phyloP scores from a whole-genome alignment of 352 stramenopile genomes.

The Phytophthora ramorum region DNA sequence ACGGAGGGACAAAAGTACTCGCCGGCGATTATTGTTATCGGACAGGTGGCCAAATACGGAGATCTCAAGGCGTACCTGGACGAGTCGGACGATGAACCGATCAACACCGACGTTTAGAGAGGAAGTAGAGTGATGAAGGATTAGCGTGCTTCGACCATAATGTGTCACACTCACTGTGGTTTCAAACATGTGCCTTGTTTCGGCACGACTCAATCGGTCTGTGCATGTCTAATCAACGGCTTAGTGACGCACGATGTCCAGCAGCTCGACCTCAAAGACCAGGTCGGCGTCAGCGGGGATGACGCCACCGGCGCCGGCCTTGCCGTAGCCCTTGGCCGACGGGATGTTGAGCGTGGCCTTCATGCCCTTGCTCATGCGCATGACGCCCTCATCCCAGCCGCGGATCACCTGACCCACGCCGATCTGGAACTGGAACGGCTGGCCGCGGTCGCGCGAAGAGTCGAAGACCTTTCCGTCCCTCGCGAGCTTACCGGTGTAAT shows the following conservation, averaged over 20 bases:
- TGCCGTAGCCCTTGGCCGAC: constrained; percentile 93
- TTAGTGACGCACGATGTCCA: constrained; percentile 73
- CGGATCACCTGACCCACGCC: constrained; percentile 92
- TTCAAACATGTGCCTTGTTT: constrained; percentile 13
- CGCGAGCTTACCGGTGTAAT: constrained; percentile 84
- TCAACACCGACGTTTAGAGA: constrained; percentile 40
- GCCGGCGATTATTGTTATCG: constrained; percentile 76
- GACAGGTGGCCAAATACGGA: constrained; percentile 63
- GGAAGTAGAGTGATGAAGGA: not conserved
- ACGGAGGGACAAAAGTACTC: constrained; percentile 66
- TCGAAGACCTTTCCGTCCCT: constrained; percentile 76
- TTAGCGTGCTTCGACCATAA: constrained; percentile 8
- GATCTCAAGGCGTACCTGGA: constrained; percentile 64
- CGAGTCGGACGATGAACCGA: constrained; percentile 46
- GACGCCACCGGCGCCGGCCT: constrained; percentile 74
- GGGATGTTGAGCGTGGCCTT: constrained; percentile 93
- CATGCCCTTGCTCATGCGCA: constrained; percentile 96
- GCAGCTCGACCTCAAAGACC: constrained; percentile 94
- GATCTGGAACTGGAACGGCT: constrained; percentile 86
- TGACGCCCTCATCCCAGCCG: constrained; percentile 95
- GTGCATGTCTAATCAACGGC: not conserved
- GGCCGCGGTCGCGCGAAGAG: constrained; percentile 72
- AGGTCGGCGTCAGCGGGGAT: constrained; percentile 94
- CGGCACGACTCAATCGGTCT: not conserved
- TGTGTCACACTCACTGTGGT: constrained; percentile 13